These are phyloP conservation scores for Syzygium grande DNA, from an alignment of 345 rosid species.

Conservation along the genomic window DNA sequence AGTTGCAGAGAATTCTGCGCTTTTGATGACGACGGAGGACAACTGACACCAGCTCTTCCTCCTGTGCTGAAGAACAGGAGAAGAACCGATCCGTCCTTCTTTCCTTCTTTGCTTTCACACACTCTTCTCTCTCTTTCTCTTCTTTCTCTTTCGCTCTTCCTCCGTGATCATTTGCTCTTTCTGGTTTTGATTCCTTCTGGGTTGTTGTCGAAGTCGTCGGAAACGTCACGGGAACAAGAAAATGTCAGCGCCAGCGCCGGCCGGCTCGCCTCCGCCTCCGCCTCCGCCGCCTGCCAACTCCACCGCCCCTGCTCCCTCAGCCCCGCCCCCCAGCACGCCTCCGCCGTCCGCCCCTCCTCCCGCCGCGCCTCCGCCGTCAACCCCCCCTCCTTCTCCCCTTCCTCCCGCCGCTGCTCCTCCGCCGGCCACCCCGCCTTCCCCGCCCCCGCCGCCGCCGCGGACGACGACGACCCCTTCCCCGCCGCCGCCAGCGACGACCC, in stretches of 20 bases:
- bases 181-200: not conserved
- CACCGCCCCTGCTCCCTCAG: conserved; percentile 2
- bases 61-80: not conserved
- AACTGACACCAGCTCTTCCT: not conserved
- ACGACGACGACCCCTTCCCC: conserved; percentile 17
- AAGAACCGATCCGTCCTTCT: not conserved
- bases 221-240: not conserved
- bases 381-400: conserved; percentile 1
- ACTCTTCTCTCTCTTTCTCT: not conserved
- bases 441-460: conserved; percentile 34
- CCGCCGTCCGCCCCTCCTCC: conserved; percentile 13
- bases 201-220: not conserved
- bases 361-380: conserved; percentile 12
- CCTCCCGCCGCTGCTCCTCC: conserved; percentile 1
- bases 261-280: not conserved
- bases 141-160: not conserved
- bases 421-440: conserved; percentile 3
- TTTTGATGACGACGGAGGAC: not conserved
- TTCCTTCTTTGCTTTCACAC: not conserved
- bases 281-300: conserved; percentile 20
- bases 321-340: not conserved
- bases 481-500: conserved; percentile 25
- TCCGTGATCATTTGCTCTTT: not conserved
- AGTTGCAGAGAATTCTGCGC: not conserved
- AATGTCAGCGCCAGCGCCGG: conserved; percentile 45